phyloP scores from a whole-genome alignment of 805 yeast species.

The Schwanniomyces polymorphus region DNA sequence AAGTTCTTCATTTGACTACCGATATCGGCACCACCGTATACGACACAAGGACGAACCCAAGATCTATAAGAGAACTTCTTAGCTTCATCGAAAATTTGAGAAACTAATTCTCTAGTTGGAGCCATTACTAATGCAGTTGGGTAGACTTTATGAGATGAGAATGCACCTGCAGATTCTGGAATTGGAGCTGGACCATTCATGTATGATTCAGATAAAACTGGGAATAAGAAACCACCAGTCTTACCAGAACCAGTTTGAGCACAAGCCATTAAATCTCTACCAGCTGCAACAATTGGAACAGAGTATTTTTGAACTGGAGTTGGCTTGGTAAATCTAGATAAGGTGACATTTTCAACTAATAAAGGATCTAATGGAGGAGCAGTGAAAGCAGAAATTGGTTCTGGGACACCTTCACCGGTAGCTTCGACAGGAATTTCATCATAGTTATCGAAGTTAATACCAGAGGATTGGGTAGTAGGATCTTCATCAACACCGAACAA shows the following conservation, averaged over 20 bases:
- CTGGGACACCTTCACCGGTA: conserved; percentile 92
- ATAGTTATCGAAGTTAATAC: conserved; percentile 97
- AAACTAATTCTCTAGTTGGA: conserved; percentile 98
- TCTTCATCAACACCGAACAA: conserved; percentile 82
- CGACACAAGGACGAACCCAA: conserved; percentile 96
- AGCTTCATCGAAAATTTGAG: conserved; percentile 95
- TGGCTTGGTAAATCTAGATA: conserved; percentile 91
- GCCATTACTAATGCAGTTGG: conserved; percentile 97
- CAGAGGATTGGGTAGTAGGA: conserved; percentile 80
- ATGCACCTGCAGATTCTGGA: conserved; percentile 48
- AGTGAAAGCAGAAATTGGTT: conserved; percentile 83
- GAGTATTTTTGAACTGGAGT: conserved; percentile 97
- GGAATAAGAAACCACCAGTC: conserved; percentile 99
- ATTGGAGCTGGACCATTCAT: conserved; percentile 77
- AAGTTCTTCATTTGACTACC: conserved; percentile 83
- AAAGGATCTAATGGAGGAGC: conserved; percentile 89
- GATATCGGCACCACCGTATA: conserved; percentile 98
- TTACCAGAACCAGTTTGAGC: conserved; percentile 99
- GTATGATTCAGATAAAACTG: conserved; percentile 90
- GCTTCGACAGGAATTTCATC: conserved; percentile 99
- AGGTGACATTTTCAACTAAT: conserved; percentile 80
- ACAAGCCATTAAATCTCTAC: conserved; percentile 95
- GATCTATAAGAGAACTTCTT: conserved; percentile 95
- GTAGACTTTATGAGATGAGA: conserved; percentile 74
- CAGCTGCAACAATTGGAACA: conserved; percentile 83